These are phyloP conservation scores for Turritis glabra DNA, from an alignment of 345 rosid species.

Conservation along the genomic window DNA sequence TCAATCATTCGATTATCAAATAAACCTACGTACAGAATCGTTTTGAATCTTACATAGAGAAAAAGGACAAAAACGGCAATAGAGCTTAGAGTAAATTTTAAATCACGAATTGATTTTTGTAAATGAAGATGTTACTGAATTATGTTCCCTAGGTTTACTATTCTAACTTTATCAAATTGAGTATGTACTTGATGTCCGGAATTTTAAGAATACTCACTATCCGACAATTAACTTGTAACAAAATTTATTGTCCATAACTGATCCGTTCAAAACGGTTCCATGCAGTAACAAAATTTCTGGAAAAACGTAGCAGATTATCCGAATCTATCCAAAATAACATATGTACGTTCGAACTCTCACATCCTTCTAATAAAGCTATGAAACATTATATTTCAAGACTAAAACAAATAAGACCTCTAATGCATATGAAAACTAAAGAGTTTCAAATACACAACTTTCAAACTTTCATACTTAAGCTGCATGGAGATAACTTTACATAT, in stretches of 20 bases:
- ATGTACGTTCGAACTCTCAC: too few species aligned
- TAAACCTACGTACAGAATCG: background rate
- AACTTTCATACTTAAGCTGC: too few species aligned
- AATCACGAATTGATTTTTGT: background rate
- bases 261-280: too few species aligned
- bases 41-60: background rate
- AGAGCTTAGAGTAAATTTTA: background rate
- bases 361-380: too few species aligned
- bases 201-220: background rate
- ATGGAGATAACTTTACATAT: too few species aligned
- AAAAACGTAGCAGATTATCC: background rate
- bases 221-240: slow-evolving; percentile 2
- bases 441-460: too few species aligned
- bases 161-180: background rate
- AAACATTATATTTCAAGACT: too few species aligned
- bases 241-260: background rate
- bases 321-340: background rate
- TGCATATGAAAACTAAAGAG: too few species aligned
- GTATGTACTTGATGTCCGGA: background rate
- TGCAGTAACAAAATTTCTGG: background rate
- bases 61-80: background rate
- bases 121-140: background rate
- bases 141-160: background rate
- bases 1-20: background rate
- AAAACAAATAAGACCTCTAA: too few species aligned